phyloP scores from a whole-genome alignment of 306 rosid species.

The Cicer cuneatum region DNA sequence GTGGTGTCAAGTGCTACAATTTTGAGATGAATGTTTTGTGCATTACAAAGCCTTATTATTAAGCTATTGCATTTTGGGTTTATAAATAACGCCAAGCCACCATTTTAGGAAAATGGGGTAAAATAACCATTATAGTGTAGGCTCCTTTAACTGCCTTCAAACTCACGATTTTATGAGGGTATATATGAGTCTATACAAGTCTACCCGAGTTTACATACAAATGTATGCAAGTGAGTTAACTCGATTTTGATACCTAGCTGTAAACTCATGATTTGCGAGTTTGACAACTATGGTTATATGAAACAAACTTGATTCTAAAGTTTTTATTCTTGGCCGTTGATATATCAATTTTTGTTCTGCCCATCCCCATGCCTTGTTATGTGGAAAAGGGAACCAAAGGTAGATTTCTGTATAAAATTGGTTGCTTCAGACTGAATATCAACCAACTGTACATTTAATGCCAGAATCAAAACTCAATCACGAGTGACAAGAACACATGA shows the following conservation, averaged over 20 bases:
- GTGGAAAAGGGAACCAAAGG: not conserved
- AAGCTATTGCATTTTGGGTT: not conserved
- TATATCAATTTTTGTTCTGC: not conserved
- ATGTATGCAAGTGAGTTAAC: conserved; percentile 2
- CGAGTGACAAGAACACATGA: not conserved
- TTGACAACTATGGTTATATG: conserved; percentile 5
- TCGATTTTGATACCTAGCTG: conserved; percentile 6
- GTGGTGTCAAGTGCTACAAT: not conserved
- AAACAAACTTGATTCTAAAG: conserved; percentile 10
- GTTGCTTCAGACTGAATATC: conserved; percentile 11
- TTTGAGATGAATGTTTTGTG: conserved; percentile 6
- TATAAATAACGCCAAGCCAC: not conserved
- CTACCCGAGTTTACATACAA: not conserved
- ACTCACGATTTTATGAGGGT: not conserved
- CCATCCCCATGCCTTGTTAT: not conserved
- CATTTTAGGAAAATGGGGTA: not conserved
- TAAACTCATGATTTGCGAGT: not conserved
- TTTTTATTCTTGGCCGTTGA: not conserved
- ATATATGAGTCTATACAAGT: not conserved
- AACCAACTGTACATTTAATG: conserved; percentile 17
- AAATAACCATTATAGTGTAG: not conserved
- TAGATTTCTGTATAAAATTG: not conserved
- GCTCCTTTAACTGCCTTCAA: not conserved
- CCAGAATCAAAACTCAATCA: conserved; percentile 17
- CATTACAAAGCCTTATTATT: not conserved